phyloP scores from a whole-genome alignment of 257 asterid genomes.

The Ophiorrhiza pumila region DNA sequence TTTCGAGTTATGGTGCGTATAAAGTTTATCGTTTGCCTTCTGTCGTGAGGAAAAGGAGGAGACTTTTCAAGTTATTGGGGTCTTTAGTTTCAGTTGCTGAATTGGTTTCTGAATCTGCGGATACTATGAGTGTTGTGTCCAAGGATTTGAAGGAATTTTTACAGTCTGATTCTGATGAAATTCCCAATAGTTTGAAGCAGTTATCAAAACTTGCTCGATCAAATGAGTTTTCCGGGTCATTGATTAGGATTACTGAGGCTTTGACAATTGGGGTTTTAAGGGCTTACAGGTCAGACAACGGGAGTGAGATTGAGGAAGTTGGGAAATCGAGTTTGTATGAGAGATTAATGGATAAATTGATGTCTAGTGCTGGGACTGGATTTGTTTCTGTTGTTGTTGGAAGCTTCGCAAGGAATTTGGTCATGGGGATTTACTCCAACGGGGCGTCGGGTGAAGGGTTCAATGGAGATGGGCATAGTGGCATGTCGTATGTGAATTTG shows the following conservation, averaged over 20 bases:
- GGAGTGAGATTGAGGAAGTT: constrained; percentile 37
- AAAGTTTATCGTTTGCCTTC: constrained; percentile 66
- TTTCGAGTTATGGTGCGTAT: constrained; percentile 76
- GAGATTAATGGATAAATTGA: constrained; percentile 67
- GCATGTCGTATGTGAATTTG: constrained; percentile 19
- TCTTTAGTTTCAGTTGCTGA: constrained; percentile 71
- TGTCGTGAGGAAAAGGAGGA: constrained; percentile 58
- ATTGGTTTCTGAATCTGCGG: constrained; percentile 72
- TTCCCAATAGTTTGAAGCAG: constrained; percentile 86
- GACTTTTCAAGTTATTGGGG: constrained; percentile 48
- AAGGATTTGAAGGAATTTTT: constrained; percentile 88
- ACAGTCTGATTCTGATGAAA: constrained; percentile 72
- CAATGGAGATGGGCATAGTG: constrained; percentile 29
- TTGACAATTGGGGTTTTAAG: constrained; percentile 63
- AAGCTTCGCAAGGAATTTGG: constrained; percentile 82
- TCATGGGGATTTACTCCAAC: constrained; percentile 56
- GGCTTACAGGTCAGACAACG: constrained; percentile 48
- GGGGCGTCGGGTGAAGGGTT: constrained; percentile 32
- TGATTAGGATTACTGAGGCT: constrained; percentile 52
- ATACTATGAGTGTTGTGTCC: constrained; percentile 55
- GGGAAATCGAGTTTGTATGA: constrained; percentile 42
- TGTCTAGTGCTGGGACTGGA: constrained; percentile 77
- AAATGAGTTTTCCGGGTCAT: constrained; percentile 51
- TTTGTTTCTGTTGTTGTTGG: constrained; percentile 78
- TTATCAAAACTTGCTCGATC: constrained; percentile 71